Evolutionary conservation across 805 yeast genomes (phyloP), one percentile per base, ranked within the genome.

Genomic region (Starmerella floris): DNA sequence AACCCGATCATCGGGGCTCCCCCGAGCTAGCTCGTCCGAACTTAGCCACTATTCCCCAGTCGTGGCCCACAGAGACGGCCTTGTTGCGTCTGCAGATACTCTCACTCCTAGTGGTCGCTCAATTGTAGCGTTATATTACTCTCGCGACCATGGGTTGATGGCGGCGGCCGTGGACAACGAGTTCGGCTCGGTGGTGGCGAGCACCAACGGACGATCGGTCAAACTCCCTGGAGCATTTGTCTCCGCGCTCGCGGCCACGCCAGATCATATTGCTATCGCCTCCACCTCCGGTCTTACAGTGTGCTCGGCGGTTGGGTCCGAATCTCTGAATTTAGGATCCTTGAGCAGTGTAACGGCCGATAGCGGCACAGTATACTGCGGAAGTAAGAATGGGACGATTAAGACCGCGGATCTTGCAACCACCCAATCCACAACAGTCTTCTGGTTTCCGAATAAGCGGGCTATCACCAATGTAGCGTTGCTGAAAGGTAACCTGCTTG

Each of bases 91-190:
- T 33, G 33, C 5, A 31, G 23, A 6, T 17, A 20, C 33, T 17
- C 19, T 6, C 25, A 39, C 23, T 17, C 26, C 20, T 4, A 5
- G 2, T 43, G 48, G 31, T 17, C 40, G 45, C 11, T 41, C 50
- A 6, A 39, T 44, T 30, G 40, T 41, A 11, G 41, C 31, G 4
- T 10, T 39, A 13, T 25, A 20, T 6, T 16, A 5, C 13, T 11
- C 23, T 10, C 5, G n/a, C 6, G 17, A 11, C 3, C 25, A 19
- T 11, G 23, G 10, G 17, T 10, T 30, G 4, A 41, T 33, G 4
- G 43, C 34, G 6, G 45, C 43, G 16, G 48, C 45, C 6, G 50
- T 46, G 11, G 45, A 43, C 27, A 13, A 41, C 22, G 41, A 37
- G 9, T 28, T 15, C 5, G 48, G 48, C 2, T 34, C 46, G 5